Evolutionary conservation across 345 rosid species (phyloP).

Genomic region (Hibiscus trionum): DNA sequence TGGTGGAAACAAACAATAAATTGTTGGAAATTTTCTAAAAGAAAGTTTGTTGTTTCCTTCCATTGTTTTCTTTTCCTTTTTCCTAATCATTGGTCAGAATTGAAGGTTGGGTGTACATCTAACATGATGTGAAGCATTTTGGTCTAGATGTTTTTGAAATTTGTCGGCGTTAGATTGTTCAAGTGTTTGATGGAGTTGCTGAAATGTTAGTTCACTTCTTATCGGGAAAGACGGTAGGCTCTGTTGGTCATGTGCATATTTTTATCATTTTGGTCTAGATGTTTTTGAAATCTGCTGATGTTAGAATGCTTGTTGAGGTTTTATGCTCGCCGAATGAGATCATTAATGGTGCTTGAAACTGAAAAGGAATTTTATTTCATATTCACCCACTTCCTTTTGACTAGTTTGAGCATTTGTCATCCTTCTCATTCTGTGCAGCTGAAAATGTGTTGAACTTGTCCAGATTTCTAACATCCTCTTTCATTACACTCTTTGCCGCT

Average conservation of each 20-base stretch:
- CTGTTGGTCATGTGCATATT: not conserved
- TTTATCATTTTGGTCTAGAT: not conserved
- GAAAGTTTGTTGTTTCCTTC: not conserved
- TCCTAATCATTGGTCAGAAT: not conserved
- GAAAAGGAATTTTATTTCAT: not conserved
- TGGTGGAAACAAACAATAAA: conserved; percentile 3
- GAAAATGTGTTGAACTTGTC: not conserved
- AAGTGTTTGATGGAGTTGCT: not conserved
- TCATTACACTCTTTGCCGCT: not conserved
- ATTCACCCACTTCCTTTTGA: not conserved
- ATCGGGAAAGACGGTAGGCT: not conserved
- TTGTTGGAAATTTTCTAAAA: not conserved
- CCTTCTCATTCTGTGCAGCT: not conserved
- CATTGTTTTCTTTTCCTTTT: not conserved
- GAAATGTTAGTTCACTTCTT: not conserved
- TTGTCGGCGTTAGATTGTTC: not conserved
- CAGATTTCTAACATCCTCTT: not conserved
- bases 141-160: not conserved
- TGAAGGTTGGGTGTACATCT: not conserved
- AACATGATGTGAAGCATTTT: not conserved
- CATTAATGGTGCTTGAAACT: not conserved
- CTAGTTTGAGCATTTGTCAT: not conserved
- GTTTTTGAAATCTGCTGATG: not conserved
- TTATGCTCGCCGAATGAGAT: not conserved
- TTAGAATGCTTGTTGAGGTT: not conserved